Conservation (phyloP, 139 green algal species). For the Limnomonas spitsbergensis region DNA sequence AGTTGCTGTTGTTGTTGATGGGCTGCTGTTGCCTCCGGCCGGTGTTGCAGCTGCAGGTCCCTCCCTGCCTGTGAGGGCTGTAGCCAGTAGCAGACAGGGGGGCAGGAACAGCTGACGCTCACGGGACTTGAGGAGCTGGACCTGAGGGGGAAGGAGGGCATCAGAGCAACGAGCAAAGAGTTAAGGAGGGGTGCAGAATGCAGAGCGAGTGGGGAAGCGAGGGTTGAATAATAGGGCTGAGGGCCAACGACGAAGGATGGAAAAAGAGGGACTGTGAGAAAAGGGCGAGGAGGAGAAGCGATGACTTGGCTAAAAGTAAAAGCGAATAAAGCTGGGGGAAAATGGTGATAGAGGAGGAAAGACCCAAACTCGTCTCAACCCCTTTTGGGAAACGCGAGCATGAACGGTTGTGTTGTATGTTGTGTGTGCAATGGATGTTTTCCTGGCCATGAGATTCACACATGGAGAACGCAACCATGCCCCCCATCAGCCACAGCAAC, state of each 20-base stretch:
- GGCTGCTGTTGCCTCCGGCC: background rate
- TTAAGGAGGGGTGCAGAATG: background rate
- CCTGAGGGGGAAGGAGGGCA: background rate
- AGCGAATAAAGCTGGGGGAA: no score
- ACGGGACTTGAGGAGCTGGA: background rate
- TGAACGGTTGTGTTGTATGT: no score
- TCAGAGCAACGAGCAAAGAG: slow-evolving; percentile 1
- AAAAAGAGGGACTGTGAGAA: no score
- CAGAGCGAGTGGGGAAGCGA: background rate
- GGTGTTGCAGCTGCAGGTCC: background rate
- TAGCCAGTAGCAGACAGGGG: background rate
- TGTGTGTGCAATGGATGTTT: no score
- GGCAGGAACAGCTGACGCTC: slow-evolving; percentile 34
- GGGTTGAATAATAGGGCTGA: background rate
- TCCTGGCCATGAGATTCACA: no score
- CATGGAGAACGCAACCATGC: no score
- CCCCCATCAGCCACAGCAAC: no score
- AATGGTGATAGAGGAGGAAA: no score
- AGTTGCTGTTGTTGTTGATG: background rate
- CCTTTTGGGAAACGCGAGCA: no score
- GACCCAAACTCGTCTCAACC: no score
- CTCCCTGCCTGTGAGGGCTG: background rate
- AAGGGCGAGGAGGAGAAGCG: background rate
- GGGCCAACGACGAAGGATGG: no score
- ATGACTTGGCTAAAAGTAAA: background rate